phyloP scores from a whole-genome alignment of 1,284 basidiomycete genomes.

The Moniliella sp. region DNA sequence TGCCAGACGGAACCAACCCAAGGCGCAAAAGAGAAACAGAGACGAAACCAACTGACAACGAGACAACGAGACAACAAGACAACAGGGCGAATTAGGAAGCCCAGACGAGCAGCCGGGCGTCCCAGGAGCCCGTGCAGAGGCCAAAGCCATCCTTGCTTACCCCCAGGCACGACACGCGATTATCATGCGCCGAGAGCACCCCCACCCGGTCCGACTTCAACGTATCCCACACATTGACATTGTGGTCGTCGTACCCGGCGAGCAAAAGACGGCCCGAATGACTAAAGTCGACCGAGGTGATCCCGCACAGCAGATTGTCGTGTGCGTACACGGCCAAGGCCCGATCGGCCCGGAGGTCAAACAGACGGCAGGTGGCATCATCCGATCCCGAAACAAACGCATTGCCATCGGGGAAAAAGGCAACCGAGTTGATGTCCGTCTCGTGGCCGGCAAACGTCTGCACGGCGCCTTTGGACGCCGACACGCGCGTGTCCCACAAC shows the following conservation, averaged over 20 bases:
- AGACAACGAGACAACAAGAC: neutral
- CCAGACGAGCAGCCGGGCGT: conserved; percentile 54
- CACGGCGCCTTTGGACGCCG: conserved; percentile 70
- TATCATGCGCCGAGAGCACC: conserved; percentile 87
- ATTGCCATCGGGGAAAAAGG: conserved; percentile 98
- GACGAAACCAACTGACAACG: too few relatives aligned
- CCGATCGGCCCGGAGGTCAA: conserved; percentile 88
- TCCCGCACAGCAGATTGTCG: conserved; percentile 92
- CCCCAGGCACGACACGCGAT: conserved; percentile 83
- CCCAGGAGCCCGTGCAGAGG: conserved; percentile 92
- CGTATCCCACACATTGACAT: conserved; percentile 97
- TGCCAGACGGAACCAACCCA: too few relatives aligned
- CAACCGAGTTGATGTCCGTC: conserved; percentile 94
- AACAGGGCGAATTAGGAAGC: conserved; percentile 3
- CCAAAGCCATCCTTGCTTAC: conserved; percentile 90
- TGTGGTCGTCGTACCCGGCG: conserved; percentile 97
- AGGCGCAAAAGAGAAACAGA: too few relatives aligned
- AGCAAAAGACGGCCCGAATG: conserved; percentile 88
- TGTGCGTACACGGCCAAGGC: conserved; percentile 90
- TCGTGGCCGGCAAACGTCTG: conserved; percentile 97
- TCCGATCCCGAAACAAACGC: conserved; percentile 97
- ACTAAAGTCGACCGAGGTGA: conserved; percentile 93
- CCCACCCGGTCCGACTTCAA: conserved; percentile 92
- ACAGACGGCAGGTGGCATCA: conserved; percentile 88
- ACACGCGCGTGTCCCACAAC: conserved; percentile 74